These are phyloP conservation scores for Ochetophila trinervis DNA, from an alignment of 306 rosid genomes.

Conservation along the genomic window DNA sequence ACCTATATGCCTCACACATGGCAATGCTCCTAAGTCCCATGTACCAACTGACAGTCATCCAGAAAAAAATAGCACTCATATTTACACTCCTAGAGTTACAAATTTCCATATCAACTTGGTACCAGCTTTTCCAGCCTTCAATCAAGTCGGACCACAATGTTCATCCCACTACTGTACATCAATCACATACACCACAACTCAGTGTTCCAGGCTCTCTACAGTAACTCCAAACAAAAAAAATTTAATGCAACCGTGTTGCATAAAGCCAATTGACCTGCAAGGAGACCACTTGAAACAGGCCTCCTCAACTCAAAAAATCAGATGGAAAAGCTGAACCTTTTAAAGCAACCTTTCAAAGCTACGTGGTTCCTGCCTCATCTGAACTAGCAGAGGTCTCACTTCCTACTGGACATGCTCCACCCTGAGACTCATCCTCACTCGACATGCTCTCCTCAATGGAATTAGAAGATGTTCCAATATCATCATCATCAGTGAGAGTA, in stretches of 20 bases:
- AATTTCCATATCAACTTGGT: not conserved
- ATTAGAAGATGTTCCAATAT: slow-evolving; percentile 56
- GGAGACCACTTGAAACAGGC: no score
- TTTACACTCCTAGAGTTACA: slow-evolving; percentile 21
- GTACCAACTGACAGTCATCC: slow-evolving; percentile 4
- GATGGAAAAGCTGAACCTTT: not conserved
- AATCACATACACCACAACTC: not conserved
- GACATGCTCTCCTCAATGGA: slow-evolving; percentile 77
- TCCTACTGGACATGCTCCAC: slow-evolving; percentile 45
- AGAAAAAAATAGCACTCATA: slow-evolving; percentile 18
- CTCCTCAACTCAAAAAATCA: no score
- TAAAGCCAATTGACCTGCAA: no score
- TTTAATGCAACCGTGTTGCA: no score
- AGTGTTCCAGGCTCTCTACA: not conserved
- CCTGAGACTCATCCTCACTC: slow-evolving; percentile 75
- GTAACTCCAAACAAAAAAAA: not conserved
- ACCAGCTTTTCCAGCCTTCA: not conserved
- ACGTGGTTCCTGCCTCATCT: slow-evolving; percentile 57
- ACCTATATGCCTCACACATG: slow-evolving; percentile 1
- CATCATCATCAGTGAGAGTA: slow-evolving; percentile 59
- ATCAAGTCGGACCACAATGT: not conserved
- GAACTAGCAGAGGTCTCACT: slow-evolving; percentile 70
- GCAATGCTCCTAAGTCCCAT: not conserved
- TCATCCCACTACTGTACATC: not conserved
- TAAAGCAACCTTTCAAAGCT: slow-evolving; percentile 15